Percentiles rank a stretch among this genome's conserved stretches.
Conservation (phyloP, 2,329 filamentous ascomycete genomes). For the Xylaria sp. region DNA sequence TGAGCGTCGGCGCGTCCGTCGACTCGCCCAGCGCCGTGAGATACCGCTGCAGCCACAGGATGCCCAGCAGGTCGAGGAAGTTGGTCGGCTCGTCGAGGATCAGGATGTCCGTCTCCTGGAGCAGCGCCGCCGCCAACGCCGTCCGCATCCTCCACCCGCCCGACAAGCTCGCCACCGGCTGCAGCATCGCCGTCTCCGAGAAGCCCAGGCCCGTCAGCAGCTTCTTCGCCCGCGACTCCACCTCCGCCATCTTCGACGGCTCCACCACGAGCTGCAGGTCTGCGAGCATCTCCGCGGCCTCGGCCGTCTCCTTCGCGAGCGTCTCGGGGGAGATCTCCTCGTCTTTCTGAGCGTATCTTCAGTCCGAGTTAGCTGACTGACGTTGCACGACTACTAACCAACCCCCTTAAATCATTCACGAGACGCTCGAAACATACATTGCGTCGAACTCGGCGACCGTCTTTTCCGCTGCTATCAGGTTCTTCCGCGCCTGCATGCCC, state of each 20-base stretch:
- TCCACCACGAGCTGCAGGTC: conserved; percentile 76
- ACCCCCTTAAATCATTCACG: not conserved
- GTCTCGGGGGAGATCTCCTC: conserved; percentile 65
- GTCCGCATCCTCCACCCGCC: conserved; percentile 82
- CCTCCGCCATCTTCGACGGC: conserved; percentile 68
- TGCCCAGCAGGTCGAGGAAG: conserved; percentile 82
- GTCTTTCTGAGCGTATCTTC: conserved; percentile 61
- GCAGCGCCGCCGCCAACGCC: conserved; percentile 71
- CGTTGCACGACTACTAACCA: not conserved
- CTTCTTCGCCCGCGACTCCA: conserved; percentile 72
- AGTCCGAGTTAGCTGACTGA: conserved; percentile 14
- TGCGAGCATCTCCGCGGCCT: conserved; percentile 74
- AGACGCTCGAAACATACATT: conserved; percentile 54
- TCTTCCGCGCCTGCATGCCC: conserved; percentile 80
- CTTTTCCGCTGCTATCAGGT: conserved; percentile 74
- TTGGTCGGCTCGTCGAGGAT: conserved; percentile 90
- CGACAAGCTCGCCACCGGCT: conserved; percentile 72
- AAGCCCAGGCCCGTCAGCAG: conserved; percentile 79
- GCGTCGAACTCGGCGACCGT: conserved; percentile 67
- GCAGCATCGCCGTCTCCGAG: conserved; percentile 67
- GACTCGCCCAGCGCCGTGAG: conserved; percentile 66
- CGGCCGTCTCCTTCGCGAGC: conserved; percentile 73
- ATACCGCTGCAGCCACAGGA: conserved; percentile 85
- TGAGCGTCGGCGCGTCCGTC: conserved; percentile 69
- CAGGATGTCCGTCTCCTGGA: conserved; percentile 79